Base-by-base conservation (phyloP, 225 moss, liverwort and hornwort genomes). In the Neckera pumila region DNA sequence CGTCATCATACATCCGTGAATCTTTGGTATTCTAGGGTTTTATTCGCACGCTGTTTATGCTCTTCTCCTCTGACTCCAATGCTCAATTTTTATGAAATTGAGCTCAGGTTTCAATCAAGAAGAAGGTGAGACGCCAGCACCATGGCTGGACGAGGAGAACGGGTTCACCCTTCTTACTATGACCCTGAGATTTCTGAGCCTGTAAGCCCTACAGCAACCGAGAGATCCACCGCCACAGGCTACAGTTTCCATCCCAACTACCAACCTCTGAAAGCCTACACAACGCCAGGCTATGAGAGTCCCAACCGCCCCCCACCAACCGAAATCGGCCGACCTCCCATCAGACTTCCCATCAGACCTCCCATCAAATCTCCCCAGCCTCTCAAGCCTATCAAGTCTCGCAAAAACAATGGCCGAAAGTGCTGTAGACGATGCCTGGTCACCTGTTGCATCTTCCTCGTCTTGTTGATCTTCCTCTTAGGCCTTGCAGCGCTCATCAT, bases 271-370 rank as follows among this genome's bases (percentile, higher is more conserved):
- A 94, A 94, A 79, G 92, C 94, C 2, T 91, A 94, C 86, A 94
- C 94, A 33, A 91, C 92, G 12, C 94, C 92, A 57, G 92, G 92
- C 6, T 94, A 90, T 7, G 87, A 73, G 66, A 91, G 91, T 63
- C 94, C 94, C 6, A 86, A 11, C 9, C 92, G 90, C 17, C 94
- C 94, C 9, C 94, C 94, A 40, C 94, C 94, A 1, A 93, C 93
- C 5, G 94, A 91, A 60, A 86, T 93, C 40, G 94, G 94, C 70
- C 89, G 94, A 49, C 94, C 94, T 64, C 91, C 91, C 25, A 38
- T 51, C 78, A 87, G 70, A 17, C 79, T 85, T 14, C 43, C 38
- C 45, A 45, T 45, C 45, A 45, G 94, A 49, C 94, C 94, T 64
- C 91, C 91, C 77, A 66, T 23, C 85, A 63, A 79, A 12, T 63